Percentiles rank a stretch among this genome's conserved stretches.
Conservation (phyloP, 1,284 basidiomycete species). For the Abortiporus biennis region DNA sequence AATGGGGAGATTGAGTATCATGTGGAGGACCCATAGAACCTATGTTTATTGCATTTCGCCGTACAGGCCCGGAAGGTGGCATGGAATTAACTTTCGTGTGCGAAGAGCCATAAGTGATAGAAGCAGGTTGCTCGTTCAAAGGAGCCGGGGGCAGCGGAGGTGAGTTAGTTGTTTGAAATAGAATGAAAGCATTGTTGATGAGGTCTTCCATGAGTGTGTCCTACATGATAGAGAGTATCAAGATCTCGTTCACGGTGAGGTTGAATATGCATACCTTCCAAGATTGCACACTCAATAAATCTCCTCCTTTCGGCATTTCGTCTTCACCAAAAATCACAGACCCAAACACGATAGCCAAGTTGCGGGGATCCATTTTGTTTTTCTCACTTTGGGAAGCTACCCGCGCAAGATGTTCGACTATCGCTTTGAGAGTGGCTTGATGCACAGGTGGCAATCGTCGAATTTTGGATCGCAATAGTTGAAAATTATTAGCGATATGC, state of each 20-base stretch:
- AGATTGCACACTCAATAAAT: conserved; percentile 65
- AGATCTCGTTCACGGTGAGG: background rate
- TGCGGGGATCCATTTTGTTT: conserved; percentile 96
- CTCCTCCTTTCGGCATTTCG: conserved; percentile 63
- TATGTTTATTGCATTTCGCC: no score
- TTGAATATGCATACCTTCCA: conserved; percentile 53
- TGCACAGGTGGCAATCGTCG: conserved; percentile 82
- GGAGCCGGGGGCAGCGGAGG: conserved; percentile 68
- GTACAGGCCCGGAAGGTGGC: conserved; percentile 24
- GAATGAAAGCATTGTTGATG: conserved; percentile 57
- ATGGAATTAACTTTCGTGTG: conserved; percentile 55
- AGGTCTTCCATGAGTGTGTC: conserved; percentile 87
- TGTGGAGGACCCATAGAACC: conserved; percentile 20
- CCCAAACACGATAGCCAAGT: conserved; percentile 83
- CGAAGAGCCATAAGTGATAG: conserved; percentile 59
- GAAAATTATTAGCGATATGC: conserved; percentile 68
- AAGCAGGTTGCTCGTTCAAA: conserved; percentile 46
- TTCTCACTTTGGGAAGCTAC: conserved; percentile 64
- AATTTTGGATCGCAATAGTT: conserved; percentile 74
- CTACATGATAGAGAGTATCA: conserved; percentile 30
- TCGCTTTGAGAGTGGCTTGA: conserved; percentile 80
- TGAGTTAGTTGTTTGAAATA: conserved; percentile 51
- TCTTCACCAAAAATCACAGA: conserved; percentile 88
- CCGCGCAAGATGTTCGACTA: conserved; percentile 86
- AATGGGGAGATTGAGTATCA: background rate